These are phyloP conservation scores for Proliferodiscus dingleyae DNA, from an alignment of 2,329 filamentous ascomycete species.

Conservation along the genomic window DNA sequence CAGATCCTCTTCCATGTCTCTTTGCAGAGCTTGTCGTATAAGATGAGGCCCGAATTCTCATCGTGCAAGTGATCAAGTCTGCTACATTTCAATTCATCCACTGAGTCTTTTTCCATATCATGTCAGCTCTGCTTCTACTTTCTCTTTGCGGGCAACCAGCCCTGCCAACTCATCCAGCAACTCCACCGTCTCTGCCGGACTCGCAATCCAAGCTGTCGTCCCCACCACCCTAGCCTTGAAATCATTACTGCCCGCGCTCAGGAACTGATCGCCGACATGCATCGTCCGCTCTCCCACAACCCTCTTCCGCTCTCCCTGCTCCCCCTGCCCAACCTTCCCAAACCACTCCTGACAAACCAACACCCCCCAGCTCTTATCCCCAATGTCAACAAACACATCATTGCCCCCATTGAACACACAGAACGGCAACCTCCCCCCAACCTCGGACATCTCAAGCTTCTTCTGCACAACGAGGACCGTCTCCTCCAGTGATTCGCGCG, in stretches of 20 bases:
- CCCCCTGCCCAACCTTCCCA: too few relatives aligned
- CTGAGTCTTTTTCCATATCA: too few relatives aligned
- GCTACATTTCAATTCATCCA: too few relatives aligned
- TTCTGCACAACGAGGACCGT: slow-evolving; percentile 93
- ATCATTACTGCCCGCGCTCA: slow-evolving; percentile 92
- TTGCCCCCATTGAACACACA: slow-evolving; percentile 98
- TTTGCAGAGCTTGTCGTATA: too few relatives aligned
- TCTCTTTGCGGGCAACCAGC: too few relatives aligned
- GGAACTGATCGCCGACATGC: slow-evolving; percentile 94
- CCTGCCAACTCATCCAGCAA: slow-evolving; percentile 76
- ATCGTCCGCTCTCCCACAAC: slow-evolving; percentile 75
- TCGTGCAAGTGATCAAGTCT: too few relatives aligned
- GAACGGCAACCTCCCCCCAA: slow-evolving; percentile 70
- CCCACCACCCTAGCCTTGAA: slow-evolving; percentile 91
- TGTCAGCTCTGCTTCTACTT: too few relatives aligned
- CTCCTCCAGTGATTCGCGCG: slow-evolving; percentile 88
- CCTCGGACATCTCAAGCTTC: slow-evolving; percentile 75
- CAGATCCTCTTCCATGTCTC: too few relatives aligned
- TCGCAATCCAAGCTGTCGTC: slow-evolving; percentile 96
- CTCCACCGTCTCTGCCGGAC: slow-evolving; percentile 82
- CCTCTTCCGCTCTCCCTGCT: slow-evolving; percentile 15
- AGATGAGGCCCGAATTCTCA: too few relatives aligned
- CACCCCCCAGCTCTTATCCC: slow-evolving; percentile 96
- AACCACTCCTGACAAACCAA: slow-evolving; percentile 90
- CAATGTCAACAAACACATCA: slow-evolving; percentile 97